Evolutionary conservation across 805 yeast genomes (phyloP).

Genomic region (Saccharomycopsis sp.): DNA sequence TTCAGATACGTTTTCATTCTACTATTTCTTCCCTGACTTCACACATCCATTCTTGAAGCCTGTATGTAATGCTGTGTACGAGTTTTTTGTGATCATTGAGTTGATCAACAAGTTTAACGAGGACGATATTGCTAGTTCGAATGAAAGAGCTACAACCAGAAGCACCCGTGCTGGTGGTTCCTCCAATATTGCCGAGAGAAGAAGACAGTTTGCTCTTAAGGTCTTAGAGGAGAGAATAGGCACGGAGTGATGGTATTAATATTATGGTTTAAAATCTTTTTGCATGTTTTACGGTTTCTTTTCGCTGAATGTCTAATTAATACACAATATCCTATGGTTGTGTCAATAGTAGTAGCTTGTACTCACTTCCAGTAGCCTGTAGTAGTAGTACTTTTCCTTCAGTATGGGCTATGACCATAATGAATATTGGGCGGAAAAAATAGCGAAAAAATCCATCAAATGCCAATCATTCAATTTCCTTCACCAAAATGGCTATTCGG

Average conservation of each 20-base stretch:
- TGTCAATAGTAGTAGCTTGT: too few relatives aligned
- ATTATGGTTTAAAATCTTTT: too few relatives aligned
- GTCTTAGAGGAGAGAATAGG: slow-evolving; percentile 61
- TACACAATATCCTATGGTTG: background rate
- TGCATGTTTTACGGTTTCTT: background rate
- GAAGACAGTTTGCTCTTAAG: slow-evolving; percentile 71
- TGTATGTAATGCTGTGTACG: slow-evolving; percentile 39
- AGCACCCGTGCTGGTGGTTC: slow-evolving; percentile 23
- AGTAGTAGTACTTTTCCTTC: too few relatives aligned
- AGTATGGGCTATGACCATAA: too few relatives aligned
- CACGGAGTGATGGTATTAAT: slow-evolving; percentile 8
- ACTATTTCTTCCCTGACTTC: slow-evolving; percentile 74
- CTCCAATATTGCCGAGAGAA: slow-evolving; percentile 61
- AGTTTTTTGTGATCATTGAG: slow-evolving; percentile 36
- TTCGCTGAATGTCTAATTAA: too few relatives aligned
- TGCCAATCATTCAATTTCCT: too few relatives aligned
- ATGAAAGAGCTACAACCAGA: slow-evolving; percentile 63
- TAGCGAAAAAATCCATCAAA: too few relatives aligned
- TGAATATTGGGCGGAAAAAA: too few relatives aligned
- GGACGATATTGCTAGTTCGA: slow-evolving; percentile 66
- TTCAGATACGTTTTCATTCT: slow-evolving; percentile 78
- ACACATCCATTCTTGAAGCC: slow-evolving; percentile 46
- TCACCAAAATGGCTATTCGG: too few relatives aligned
- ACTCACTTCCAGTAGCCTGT: too few relatives aligned
- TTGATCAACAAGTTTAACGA: slow-evolving; percentile 58